A percentile compares a stretch with the other conserved stretches of the same genome.
Conservation (phyloP, 345 rosid species). For the Euphorbia lathyris region DNA sequence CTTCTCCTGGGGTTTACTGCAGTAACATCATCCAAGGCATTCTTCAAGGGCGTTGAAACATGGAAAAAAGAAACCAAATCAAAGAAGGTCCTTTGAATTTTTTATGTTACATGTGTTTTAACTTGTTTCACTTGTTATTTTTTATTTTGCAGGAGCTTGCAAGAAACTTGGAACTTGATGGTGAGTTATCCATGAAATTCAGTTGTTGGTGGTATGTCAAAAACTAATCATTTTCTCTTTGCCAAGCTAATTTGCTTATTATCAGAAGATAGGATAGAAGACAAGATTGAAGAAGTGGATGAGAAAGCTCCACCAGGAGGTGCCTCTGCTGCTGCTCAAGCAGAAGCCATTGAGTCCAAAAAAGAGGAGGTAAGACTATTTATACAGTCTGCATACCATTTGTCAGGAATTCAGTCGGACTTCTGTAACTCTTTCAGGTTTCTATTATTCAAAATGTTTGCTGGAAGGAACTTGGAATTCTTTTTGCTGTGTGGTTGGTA, state of each 20-base stretch:
- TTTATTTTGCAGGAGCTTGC: conserved; percentile 34
- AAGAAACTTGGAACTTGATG: conserved; percentile 26
- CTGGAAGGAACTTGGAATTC: conserved; percentile 49
- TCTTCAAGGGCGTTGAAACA: conserved; percentile 45
- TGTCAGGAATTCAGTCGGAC: conserved; percentile 6
- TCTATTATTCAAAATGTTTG: conserved; percentile 34
- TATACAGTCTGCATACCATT: background rate
- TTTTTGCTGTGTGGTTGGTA: conserved; percentile 44
- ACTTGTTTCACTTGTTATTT: conserved; percentile 3
- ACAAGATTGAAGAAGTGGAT: conserved; percentile 24
- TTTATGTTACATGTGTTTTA: background rate
- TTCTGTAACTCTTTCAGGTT: conserved; percentile 26
- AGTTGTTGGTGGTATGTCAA: background rate
- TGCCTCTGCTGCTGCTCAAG: conserved; percentile 12
- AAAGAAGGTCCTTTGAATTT: conserved; percentile 30
- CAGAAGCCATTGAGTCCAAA: conserved; percentile 18
- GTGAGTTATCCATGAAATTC: conserved; percentile 23
- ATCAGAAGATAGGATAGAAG: too few species aligned
- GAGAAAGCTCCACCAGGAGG: conserved; percentile 32
- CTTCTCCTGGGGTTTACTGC: background rate
- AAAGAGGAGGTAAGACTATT: conserved; percentile 1
- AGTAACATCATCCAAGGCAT: conserved; percentile 46
- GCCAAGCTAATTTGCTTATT: conserved; percentile 2
- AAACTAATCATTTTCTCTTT: background rate
- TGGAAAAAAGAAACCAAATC: conserved; percentile 47